phyloP scores from a whole-genome alignment of 1,139 yeast species.

The Debaryomyces sp. region DNA sequence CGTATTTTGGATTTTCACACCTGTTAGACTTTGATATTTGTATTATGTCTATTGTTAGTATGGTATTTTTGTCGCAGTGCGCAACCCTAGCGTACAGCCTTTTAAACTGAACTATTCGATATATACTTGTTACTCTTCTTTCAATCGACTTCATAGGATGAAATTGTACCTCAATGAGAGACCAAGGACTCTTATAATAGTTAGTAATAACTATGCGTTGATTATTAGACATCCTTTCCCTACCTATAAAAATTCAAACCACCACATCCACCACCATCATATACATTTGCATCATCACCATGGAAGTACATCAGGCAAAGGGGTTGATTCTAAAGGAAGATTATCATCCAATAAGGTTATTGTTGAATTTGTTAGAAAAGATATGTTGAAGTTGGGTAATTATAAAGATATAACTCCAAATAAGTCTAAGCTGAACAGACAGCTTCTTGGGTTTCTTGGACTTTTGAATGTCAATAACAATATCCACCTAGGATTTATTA shows the following conservation, averaged over 20 bases:
- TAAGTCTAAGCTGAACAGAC: slow-evolving; percentile 24
- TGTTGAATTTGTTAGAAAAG: slow-evolving; percentile 51
- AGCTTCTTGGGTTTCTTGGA: slow-evolving; percentile 62
- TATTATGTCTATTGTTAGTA: not conserved
- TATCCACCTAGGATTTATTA: slow-evolving; percentile 60
- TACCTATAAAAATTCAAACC: slow-evolving; percentile 28
- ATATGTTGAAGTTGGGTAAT: slow-evolving; percentile 36
- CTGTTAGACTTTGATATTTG: not conserved
- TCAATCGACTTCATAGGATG: slow-evolving; percentile 30
- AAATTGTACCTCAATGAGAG: slow-evolving; percentile 50
- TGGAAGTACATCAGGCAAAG: slow-evolving; percentile 2
- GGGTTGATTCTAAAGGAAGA: slow-evolving; percentile 4
- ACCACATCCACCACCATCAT: slow-evolving; percentile 29
- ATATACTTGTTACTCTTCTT: not conserved
- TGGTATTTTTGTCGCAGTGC: not conserved
- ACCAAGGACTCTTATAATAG: slow-evolving; percentile 59
- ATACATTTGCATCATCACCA: not conserved
- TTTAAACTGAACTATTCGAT: not conserved
- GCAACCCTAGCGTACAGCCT: not conserved
- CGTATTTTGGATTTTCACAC: not conserved
- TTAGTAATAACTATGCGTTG: slow-evolving; percentile 50
- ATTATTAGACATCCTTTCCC: slow-evolving; percentile 52
- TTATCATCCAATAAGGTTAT: slow-evolving; percentile 36
- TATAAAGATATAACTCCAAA: slow-evolving; percentile 46
- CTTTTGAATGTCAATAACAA: slow-evolving; percentile 55